Evolutionary conservation across 176 grass and related monocot genomes (phyloP), one percentile per base, ranked within the genome.

Genomic region (Poa annua): DNA sequence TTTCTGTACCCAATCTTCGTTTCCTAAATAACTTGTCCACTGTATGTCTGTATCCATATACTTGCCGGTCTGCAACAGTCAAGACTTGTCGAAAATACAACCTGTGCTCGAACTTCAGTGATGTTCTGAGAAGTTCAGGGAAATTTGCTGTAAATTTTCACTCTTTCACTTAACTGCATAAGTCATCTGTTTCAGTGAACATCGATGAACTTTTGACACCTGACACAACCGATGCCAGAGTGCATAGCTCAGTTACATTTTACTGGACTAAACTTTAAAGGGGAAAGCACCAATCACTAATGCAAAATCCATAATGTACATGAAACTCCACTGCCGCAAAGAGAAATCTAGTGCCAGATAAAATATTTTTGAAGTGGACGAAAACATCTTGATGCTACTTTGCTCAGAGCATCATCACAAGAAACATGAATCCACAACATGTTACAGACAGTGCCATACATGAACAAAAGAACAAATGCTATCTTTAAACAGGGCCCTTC

Each of bases 391-490:
- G 75, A 67, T 52, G 80, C 80, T 83, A 79, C 75, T 79, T 80
- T 22, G 54, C 80, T 80, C 80, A 35, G 7, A 41, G 73, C 71
- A 90, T 33, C 49, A 85, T 83, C 49, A 55, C 50, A 88, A 92
- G 65, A 86, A 92, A 74, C 83, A 78, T 81, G 60, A 74, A 76
- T 86, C 74, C 78, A 89, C 77, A 84, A 88, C 69, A 92, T 77
- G 41, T 82, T 82, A 86, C 57, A 88, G 68, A 26, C 19, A 92
- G 19, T 74, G 65, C 74, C 79, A 49, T 78, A 90, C 88, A 92
- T 70, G 33, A 73, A 85, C 56, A 75, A 93, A 96, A 80, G 61
- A 86, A 83, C 84, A 93, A 75, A 74, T 84, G 79, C 69, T 84
- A 89, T 75, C 83, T 86, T 83, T 71, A 76, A 66, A 89, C 81